phyloP scores from a whole-genome alignment of 2,329 filamentous ascomycete genomes.

The Fusarium protoensiforme region DNA sequence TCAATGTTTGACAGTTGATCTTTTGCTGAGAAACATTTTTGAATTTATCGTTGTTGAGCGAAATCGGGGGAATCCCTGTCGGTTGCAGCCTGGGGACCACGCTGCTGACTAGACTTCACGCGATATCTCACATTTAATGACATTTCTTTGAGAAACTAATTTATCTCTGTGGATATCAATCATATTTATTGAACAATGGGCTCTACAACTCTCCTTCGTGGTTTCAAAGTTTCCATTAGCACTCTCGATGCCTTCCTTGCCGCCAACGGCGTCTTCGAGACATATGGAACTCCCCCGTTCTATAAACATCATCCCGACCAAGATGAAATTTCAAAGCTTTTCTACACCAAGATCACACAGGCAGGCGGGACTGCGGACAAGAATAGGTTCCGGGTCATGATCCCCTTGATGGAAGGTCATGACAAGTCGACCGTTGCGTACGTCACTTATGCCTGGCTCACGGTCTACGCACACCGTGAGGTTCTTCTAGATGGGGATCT shows the following conservation, averaged over 20 bases:
- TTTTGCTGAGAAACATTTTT: neutral
- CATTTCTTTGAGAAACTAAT: neutral
- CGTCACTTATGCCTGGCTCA: neutral
- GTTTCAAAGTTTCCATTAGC: neutral
- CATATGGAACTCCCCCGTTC: neutral
- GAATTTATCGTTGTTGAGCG: neutral
- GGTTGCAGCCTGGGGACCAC: neutral
- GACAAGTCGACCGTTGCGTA: neutral
- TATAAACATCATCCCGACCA: neutral
- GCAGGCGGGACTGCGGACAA: neutral
- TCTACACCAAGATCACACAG: neutral
- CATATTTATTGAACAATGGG: neutral
- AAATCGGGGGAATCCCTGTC: neutral
- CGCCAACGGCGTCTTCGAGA: neutral
- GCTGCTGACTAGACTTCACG: neutral
- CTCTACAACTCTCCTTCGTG: neutral
- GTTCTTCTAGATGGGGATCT: neutral
- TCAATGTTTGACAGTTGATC: accelerated
- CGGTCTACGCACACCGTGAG: neutral
- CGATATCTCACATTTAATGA: neutral
- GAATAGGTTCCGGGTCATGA: neutral
- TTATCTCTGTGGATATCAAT: accelerated
- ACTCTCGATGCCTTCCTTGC: neutral
- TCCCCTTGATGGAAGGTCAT: neutral
- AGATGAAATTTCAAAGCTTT: neutral